Evolutionary conservation across 2,329 filamentous ascomycete genomes (phyloP), one percentile per base, ranked within the genome.

Genomic region (Pseudophaeomoniella oleicola): DNA sequence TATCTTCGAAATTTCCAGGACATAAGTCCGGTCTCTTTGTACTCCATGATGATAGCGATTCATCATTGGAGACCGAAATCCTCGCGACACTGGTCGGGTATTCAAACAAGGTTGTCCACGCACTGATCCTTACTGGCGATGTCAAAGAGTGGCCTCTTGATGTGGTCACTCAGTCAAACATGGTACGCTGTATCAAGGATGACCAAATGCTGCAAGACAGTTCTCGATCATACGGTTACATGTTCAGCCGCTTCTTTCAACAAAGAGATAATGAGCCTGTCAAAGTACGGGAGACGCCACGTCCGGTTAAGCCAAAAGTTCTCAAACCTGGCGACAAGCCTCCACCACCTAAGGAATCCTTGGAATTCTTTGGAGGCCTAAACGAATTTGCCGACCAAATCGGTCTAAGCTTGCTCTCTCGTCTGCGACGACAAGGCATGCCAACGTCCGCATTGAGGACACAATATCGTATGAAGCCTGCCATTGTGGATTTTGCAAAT

Each of bases 321-420:
- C n/a, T n/a, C n/a, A 15, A 5, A 5, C 5, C 5, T n/a, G 30
- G 13, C 5, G 17, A 32, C 13, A 14, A 32, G 5, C 13, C 14
- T 14, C 17, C 17, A n/a, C 5, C 5, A 16, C 30, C 30, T 32
- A 16, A 32, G 5, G 30, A 16, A 14, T n/a, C 14, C 14, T 14
- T 15, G 13, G 13, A 14, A 5, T 14, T 32, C 5, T 6, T 14
- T 16, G 14, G 17, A n/a, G 30, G 30, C 14, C 5, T 6, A 5
- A 32, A 32, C 13, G 30, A 32, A 14, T 32, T 32, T 14, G 30
- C 30, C 13, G 30, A 32, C 13, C 30, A 32, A 14, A 5, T 32
- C 17, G 13, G 30, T 32, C 5, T 32, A 6, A 6, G 13, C 5
- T 14, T 32, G 17, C 30, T 16, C 5, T n/a, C 5, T 14, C 30